Percentiles rank a stretch among this genome's conserved stretches.
These are phyloP conservation scores for Elsinoe perseae DNA, from an alignment of 2,329 filamentous ascomycete genomes.

Conservation along the genomic window DNA sequence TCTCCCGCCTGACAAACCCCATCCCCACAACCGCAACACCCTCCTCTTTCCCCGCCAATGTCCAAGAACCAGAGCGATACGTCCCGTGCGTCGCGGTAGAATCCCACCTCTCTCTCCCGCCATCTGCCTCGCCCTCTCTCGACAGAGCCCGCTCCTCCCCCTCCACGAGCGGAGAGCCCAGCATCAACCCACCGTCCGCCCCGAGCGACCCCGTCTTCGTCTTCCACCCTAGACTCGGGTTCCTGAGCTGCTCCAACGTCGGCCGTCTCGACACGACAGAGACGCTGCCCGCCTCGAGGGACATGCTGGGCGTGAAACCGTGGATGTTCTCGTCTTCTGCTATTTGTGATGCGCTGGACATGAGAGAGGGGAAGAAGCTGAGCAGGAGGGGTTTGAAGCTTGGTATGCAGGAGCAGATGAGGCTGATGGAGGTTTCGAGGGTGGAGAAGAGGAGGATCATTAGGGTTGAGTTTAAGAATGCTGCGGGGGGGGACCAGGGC, in stretches of 20 bases:
- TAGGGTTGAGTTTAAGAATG: neutral
- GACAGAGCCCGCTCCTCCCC: neutral
- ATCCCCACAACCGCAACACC: neutral
- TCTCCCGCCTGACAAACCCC: neutral
- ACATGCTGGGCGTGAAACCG: neutral
- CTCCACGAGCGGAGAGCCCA: neutral
- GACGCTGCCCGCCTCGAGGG: neutral
- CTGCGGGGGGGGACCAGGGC: too few relatives aligned
- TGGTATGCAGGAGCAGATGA: conserved; percentile 25
- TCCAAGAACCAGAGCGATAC: neutral
- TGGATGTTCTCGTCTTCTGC: neutral
- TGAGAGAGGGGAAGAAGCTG: neutral
- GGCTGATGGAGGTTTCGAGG: conserved; percentile 25
- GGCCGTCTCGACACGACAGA: neutral
- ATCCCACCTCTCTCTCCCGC: neutral
- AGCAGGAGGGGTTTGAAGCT: conserved; percentile 20
- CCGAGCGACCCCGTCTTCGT: neutral
- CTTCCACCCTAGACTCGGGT: neutral
- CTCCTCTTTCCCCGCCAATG: neutral
- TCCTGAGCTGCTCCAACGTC: neutral
- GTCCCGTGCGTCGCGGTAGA: neutral
- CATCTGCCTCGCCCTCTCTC: neutral
- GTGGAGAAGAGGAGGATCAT: conserved; percentile 20
- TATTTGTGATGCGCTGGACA: neutral
- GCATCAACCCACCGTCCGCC: neutral